Evolutionary conservation across 192 early-diverging fungal species (phyloP).

Genomic region (Podochytrium sp.): DNA sequence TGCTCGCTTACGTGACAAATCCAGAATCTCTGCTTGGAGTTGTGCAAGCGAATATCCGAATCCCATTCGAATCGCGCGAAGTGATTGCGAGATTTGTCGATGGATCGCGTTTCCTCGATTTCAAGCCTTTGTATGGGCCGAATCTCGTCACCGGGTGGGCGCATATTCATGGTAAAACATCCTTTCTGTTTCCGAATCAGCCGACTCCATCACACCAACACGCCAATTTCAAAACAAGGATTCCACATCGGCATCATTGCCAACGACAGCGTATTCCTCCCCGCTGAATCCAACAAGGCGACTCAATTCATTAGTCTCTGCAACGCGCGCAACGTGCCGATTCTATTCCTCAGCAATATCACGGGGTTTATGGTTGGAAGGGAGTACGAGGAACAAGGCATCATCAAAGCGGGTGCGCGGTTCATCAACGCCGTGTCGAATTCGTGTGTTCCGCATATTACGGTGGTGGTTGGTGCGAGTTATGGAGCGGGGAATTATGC

Average conservation of each 20-base stretch:
- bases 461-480: constrained; percentile 68
- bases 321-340: constrained; percentile 61
- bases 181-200: background rate
- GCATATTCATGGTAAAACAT: constrained; percentile 55
- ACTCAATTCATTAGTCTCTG: constrained; percentile 72
- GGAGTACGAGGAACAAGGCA: constrained; percentile 68
- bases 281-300: constrained; percentile 69
- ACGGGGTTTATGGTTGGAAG: constrained; percentile 77
- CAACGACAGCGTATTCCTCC: constrained; percentile 68
- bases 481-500: constrained; percentile 76
- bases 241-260: constrained; percentile 69
- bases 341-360: constrained; percentile 69
- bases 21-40: constrained; percentile 66
- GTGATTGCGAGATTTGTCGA: constrained; percentile 70
- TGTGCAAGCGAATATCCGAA: constrained; percentile 66
- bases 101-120: constrained; percentile 65
- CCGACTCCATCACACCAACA: background rate
- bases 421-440: constrained; percentile 74
- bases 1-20: background rate
- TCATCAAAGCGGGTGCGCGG: constrained; percentile 69
- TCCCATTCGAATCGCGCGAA: constrained; percentile 68
- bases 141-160: constrained; percentile 70
- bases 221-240: constrained; percentile 7
- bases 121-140: constrained; percentile 69
- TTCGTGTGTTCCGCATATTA: constrained; percentile 37